Evolutionary conservation across 2,329 filamentous ascomycete genomes (phyloP).

Genomic region (Hypocrella siamensis): DNA sequence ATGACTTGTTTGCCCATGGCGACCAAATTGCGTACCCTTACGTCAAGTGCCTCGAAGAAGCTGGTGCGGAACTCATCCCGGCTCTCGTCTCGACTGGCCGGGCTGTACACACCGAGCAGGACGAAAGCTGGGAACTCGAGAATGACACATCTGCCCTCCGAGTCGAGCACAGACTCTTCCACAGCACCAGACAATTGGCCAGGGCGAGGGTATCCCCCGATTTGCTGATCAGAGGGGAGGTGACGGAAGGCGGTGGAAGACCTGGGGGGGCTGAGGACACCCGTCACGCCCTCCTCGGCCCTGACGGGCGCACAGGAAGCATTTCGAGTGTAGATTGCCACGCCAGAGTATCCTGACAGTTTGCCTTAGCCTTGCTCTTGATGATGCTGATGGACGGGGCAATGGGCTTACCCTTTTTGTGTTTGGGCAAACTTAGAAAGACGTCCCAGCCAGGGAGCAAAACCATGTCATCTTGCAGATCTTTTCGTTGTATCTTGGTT

Average conservation of each 20-base stretch:
- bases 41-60: constrained; percentile 69
- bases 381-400: background rate
- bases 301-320: constrained; percentile 70
- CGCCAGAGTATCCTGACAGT: constrained; percentile 71
- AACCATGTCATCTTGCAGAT: constrained; percentile 89
- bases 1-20: constrained; percentile 72
- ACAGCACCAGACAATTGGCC: constrained; percentile 48
- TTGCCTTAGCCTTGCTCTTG: background rate
- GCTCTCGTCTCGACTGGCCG: constrained; percentile 72
- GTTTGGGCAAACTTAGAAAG: constrained; percentile 80
- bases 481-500: constrained; percentile 88
- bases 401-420: constrained; percentile 65
- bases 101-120: constrained; percentile 81
- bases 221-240: constrained; percentile 56
- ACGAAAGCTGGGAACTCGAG: constrained; percentile 94
- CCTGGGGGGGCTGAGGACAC: constrained; percentile 59
- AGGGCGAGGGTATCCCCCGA: constrained; percentile 72
- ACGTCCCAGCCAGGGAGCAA: constrained; percentile 90
- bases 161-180: constrained; percentile 63
- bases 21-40: constrained; percentile 69
- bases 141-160: constrained; percentile 80
- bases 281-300: constrained; percentile 88
- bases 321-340: constrained; percentile 89
- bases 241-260: constrained; percentile 58
- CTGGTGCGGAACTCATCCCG: constrained; percentile 68